phyloP scores from a whole-genome alignment of 176 grass and related monocot species.

The Calamus simplicifolius region DNA sequence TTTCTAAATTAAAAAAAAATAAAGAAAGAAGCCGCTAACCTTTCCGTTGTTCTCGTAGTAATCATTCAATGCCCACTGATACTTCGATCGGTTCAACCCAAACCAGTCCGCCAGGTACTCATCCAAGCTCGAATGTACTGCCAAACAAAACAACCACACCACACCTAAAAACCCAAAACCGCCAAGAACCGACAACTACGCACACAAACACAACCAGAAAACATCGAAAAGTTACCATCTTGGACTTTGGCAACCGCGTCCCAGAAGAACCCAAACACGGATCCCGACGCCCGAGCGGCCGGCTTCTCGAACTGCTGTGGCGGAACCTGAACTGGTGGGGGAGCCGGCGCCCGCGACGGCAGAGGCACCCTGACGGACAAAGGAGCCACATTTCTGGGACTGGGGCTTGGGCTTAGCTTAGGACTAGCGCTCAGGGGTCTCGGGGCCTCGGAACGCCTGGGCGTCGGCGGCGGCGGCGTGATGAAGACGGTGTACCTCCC shows the following conservation, averaged over 20 bases:
- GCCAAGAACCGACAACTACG: background rate
- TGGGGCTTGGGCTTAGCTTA: constrained; percentile 9
- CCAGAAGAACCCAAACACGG: constrained; percentile 73
- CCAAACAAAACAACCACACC: background rate
- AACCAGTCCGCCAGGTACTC: constrained; percentile 87
- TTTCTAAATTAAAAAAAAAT: too few relatives aligned
- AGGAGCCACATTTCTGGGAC: background rate
- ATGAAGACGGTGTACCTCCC: constrained; percentile 89
- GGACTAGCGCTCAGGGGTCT: constrained; percentile 20
- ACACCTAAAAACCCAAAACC: constrained; percentile 10
- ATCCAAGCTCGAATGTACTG: constrained; percentile 65
- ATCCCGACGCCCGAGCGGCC: constrained; percentile 42
- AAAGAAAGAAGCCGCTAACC: constrained; percentile 28
- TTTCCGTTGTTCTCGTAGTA: constrained; percentile 86
- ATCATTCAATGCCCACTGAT: constrained; percentile 94
- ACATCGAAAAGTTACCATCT: constrained; percentile 41
- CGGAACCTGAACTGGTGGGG: constrained; percentile 60
- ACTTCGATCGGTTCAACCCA: constrained; percentile 88
- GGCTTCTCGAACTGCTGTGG: constrained; percentile 60
- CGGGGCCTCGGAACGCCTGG: constrained; percentile 21
- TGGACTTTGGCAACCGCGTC: constrained; percentile 76
- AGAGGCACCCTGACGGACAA: constrained; percentile 21
- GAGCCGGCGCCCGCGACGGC: background rate
- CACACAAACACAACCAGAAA: constrained; percentile 9
- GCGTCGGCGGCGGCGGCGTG: constrained; percentile 61